Base-by-base conservation (phyloP, 441 rosid genomes). In the Bocquillonia castaneifolia region DNA sequence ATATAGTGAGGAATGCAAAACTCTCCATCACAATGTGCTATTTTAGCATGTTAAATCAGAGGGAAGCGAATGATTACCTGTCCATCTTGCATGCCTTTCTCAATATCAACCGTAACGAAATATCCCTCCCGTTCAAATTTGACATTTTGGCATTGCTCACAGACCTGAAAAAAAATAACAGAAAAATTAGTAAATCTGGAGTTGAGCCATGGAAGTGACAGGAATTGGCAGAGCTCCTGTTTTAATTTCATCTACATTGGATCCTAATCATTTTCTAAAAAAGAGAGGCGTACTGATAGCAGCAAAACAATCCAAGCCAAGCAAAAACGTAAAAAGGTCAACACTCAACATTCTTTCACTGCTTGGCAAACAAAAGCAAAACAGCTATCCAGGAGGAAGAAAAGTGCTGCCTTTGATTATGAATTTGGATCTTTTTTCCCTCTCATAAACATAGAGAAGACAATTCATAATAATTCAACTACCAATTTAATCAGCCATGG, bases 61-160 rank as follows among this genome's bases (percentile, higher is more conserved):
- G 37, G 63, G 9, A 28, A 63, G 42, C 12, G 34, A 39, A 69
- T 63, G 64, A 89, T 85, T 85, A 94, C 99, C 67, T 94, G 89
- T 64, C 98, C 98, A 77, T 92, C 97, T 82, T 87, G 85, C 98
- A 94, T 92, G 72, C 99, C 98, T 81, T 86, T 94, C 84, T 94
- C 97, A 17, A 94, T 88, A 79, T 92, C 98, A 71, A 94, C 93
- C 12, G 97, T 87, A 74, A 94, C 68, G 61, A 76, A 83, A 73
- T 88, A 85, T 61, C 99, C 97, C 65, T 94, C 98, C 10, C 98
- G 74, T 71, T 72, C 98, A 76, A 63, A 86, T 75, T 90, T 90
- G 71, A 94, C 82, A 82, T 94, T 90, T 76, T 90, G 97, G 84
- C 97, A 90, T 76, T 88, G 79, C 70, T 94, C 97, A 56, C 98